Evolutionary conservation across 495 filamentous ascomycete genomes (phyloP), one percentile per base, ranked within the genome.

Genomic region (Penicillium cinerascens): DNA sequence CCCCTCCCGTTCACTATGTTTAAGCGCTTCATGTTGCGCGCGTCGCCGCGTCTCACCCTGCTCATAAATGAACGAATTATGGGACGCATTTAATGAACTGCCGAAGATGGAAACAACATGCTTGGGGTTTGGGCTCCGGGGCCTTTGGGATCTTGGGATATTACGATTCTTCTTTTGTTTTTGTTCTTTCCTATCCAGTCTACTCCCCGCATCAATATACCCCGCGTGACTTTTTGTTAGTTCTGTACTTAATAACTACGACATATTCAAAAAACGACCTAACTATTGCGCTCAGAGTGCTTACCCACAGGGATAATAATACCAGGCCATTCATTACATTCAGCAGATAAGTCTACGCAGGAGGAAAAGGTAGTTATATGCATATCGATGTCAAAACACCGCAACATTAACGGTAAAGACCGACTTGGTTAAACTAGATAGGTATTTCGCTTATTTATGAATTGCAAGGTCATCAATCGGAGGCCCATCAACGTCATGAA

Each of bases 401-500:
- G 10, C 4, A 10, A 11, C 10, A 33, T 33, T 15, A 10, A 33
- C 8, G 45, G 54, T 62, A 63, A 60, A 4, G 64, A 65, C 48
- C 25, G 60, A 45, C 58, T 61, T 49, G 48, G 47, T 42, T 62
- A 49, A 59, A 65, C 45, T 38, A 49, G 20, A 38, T 53, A 42
- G 29, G 29, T 49, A 40, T 25, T 26, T 11, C 37, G n/a, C 16
- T 20, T 39, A 39, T 55, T 47, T 33, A 51, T n/a, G n/a, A n/a
- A n/a, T 46, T 26, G 22, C 42, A 53, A 41, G 55, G 37, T 58
- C 61, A 58, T 61, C 20, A 64, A 49, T 61, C 55, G 52, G 51
- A 51, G 27, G 49, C 51, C 50, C 54, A 60, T 72, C 65, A 68
- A 68, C 58, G 55, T 73, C 70, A 62, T 71, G 56, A 72, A 56